Conservation (phyloP, 2,329 filamentous ascomycete genomes). For the Alternaria sp. region DNA sequence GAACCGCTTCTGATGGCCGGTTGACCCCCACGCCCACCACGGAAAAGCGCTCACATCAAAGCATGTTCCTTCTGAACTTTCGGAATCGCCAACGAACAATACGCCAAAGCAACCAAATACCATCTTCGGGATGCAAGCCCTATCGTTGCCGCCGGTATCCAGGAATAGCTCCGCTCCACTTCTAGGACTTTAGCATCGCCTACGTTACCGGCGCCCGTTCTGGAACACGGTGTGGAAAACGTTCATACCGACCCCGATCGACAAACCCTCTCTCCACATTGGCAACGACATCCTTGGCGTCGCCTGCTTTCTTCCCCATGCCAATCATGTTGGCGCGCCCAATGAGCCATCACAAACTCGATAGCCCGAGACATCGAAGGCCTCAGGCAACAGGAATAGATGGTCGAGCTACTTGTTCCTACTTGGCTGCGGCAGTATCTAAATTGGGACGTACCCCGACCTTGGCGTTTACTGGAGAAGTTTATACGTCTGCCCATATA, state of each 20-base stretch:
- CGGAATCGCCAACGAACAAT: not conserved
- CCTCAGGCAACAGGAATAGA: too few species aligned
- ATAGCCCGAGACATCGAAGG: too few species aligned
- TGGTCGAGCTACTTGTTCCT: too few species aligned
- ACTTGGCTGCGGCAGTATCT: too few species aligned
- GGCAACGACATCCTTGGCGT: not conserved
- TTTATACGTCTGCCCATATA: not conserved
- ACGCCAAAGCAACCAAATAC: not conserved
- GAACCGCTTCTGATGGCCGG: not conserved
- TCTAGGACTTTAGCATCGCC: not conserved
- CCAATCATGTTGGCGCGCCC: not conserved
- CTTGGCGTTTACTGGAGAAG: not conserved
- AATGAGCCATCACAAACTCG: not conserved
- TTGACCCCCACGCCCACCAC: not conserved
- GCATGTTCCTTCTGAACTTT: not conserved
- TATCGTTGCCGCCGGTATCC: constrained; percentile 1
- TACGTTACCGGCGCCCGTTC: not conserved
- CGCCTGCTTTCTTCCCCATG: not conserved
- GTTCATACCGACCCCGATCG: not conserved
- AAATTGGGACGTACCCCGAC: too few species aligned
- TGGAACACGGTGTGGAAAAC: not conserved
- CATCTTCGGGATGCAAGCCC: not conserved
- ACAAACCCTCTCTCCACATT: not conserved
- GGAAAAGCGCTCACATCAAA: not conserved
- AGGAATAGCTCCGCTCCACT: not conserved